A percentile compares a stretch with the other conserved stretches of the same genome.
phyloP scores from a whole-genome alignment of 2,329 filamentous ascomycete genomes.

The Fusarium sororula region DNA sequence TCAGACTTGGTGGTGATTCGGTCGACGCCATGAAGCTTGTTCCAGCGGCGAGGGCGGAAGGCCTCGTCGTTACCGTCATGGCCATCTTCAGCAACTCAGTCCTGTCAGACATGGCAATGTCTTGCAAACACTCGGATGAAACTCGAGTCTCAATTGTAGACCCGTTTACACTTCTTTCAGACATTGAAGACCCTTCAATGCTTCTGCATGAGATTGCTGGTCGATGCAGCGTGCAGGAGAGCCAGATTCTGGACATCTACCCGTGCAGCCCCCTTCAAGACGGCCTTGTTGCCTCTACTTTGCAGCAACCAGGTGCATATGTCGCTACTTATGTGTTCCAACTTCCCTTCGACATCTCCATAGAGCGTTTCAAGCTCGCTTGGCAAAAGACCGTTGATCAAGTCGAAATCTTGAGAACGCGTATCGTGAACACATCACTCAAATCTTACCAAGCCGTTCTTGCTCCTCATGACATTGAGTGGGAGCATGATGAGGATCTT shows the following conservation, averaged over 20 bases:
- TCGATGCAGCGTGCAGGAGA: conserved; percentile 6
- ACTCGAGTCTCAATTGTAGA: neutral
- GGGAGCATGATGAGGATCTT: conserved; percentile 8
- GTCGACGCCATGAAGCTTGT: conserved; percentile 42
- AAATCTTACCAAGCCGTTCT: conserved; percentile 35
- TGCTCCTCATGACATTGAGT: conserved; percentile 7
- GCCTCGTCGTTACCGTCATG: conserved; percentile 18
- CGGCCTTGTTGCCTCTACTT: conserved; percentile 25
- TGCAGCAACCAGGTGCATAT: conserved; percentile 34
- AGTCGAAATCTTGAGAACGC: conserved; percentile 37
- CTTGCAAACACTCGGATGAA: neutral
- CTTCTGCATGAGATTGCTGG: conserved; percentile 21
- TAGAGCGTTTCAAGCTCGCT: conserved; percentile 25
- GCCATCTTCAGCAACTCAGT: conserved; percentile 19
- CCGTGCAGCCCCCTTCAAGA: conserved; percentile 33
- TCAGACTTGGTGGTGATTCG: conserved; percentile 53
- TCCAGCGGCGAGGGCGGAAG: conserved; percentile 20
- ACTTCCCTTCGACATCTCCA: conserved; percentile 7
- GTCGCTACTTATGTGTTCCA: conserved; percentile 31
- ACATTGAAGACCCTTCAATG: neutral
- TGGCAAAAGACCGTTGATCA: conserved; percentile 32
- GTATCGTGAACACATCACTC: conserved; percentile 32
- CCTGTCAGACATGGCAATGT: conserved; percentile 21
- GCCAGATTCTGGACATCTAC: conserved; percentile 25
- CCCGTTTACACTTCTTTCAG: conserved; percentile 3